Conservation (phyloP, 495 filamentous ascomycete species). For the Durotheca rogersii region DNA sequence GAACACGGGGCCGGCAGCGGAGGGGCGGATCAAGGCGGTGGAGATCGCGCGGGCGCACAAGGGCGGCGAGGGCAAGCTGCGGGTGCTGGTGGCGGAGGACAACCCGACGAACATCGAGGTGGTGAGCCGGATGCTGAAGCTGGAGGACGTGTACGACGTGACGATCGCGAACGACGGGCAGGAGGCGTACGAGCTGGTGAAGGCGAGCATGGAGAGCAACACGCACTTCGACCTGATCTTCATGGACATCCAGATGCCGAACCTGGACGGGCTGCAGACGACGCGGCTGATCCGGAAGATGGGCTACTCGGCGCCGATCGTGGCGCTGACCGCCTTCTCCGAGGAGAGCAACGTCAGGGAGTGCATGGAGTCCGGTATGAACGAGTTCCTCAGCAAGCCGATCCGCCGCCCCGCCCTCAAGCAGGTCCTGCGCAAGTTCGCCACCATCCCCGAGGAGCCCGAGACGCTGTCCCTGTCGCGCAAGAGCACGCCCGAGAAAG, state of each 20-base stretch:
- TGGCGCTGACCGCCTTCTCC: slow-evolving; percentile 85
- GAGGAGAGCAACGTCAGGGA: slow-evolving; percentile 88
- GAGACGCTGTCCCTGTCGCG: slow-evolving; percentile 41
- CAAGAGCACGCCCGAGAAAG: slow-evolving; percentile 36
- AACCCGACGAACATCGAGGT: slow-evolving; percentile 96
- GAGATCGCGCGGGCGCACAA: slow-evolving; percentile 56
- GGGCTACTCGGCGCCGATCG: slow-evolving; percentile 86
- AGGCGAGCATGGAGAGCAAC: slow-evolving; percentile 71
- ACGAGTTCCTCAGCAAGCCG: slow-evolving; percentile 75
- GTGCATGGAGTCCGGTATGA: slow-evolving; percentile 75
- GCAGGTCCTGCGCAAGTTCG: slow-evolving; percentile 71
- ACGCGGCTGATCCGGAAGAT: slow-evolving; percentile 84
- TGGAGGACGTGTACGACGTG: slow-evolving; percentile 65
- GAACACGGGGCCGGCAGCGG: slow-evolving; percentile 31
- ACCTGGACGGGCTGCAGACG: slow-evolving; percentile 83
- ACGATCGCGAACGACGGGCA: slow-evolving; percentile 84
- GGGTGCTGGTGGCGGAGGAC: slow-evolving; percentile 91
- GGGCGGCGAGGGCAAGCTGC: slow-evolving; percentile 62
- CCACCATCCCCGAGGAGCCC: slow-evolving; percentile 56
- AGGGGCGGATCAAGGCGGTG: slow-evolving; percentile 45
- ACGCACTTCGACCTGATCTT: slow-evolving; percentile 81
- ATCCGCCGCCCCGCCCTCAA: slow-evolving; percentile 82
- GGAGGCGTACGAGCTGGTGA: slow-evolving; percentile 83
- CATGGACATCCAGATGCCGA: slow-evolving; percentile 97
- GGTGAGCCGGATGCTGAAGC: slow-evolving; percentile 60